Conservation (phyloP, 176 grass and related monocot genomes). For the Miscanthus lutarioriparius region DNA sequence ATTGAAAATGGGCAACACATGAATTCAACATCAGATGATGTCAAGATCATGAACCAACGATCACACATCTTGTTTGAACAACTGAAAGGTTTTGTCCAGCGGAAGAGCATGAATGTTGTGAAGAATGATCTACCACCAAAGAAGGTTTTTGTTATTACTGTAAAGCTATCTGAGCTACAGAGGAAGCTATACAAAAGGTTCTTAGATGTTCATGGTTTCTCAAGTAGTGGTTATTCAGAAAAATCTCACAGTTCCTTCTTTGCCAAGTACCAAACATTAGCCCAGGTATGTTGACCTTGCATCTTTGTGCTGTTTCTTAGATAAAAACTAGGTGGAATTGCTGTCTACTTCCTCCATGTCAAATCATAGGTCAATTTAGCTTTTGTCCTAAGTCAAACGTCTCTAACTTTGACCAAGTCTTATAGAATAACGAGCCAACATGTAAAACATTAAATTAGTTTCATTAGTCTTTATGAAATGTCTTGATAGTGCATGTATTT, state of each 20-base stretch:
- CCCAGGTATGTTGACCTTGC: slow-evolving; percentile 56
- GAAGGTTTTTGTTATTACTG: slow-evolving; percentile 96
- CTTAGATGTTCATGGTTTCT: slow-evolving; percentile 89
- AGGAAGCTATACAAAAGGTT: slow-evolving; percentile 90
- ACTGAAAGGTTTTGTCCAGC: slow-evolving; percentile 98
- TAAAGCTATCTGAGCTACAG: slow-evolving; percentile 93
- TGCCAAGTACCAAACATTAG: slow-evolving; percentile 85
- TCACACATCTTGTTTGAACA: slow-evolving; percentile 96
- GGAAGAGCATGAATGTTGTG: slow-evolving; percentile 94
- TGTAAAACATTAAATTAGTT: not conserved
- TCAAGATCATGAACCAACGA: slow-evolving; percentile 97
- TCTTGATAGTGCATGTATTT: not conserved
- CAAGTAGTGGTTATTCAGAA: slow-evolving; percentile 70
- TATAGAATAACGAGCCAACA: not conserved
- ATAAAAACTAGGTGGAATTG: slow-evolving; percentile 17
- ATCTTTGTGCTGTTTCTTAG: slow-evolving; percentile 19
- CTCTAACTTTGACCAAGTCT: not conserved
- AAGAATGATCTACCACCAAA: slow-evolving; percentile 97
- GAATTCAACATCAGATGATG: slow-evolving; percentile 91
- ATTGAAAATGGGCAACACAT: slow-evolving; percentile 99
- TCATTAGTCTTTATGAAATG: not conserved
- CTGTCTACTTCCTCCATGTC: not conserved
- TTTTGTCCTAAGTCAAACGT: not conserved
- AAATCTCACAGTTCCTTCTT: slow-evolving; percentile 77
- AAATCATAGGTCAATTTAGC: not conserved